Conservation (phyloP, 2,329 filamentous ascomycete genomes). For the Cladophialophora bantiana region DNA sequence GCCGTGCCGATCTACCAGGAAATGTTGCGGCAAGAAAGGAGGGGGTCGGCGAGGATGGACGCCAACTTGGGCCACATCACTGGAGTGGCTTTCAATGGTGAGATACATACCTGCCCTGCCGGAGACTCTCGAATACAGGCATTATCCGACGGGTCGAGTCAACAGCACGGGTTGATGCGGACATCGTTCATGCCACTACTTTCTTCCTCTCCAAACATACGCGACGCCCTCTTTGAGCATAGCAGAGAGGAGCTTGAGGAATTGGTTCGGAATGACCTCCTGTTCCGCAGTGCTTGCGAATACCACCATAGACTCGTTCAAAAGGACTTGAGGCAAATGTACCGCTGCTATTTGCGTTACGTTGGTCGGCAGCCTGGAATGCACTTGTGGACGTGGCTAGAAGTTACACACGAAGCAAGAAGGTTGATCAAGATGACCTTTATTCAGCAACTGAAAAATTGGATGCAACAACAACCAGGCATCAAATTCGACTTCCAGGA, state of each 20-base stretch:
- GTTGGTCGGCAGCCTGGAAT: conserved; percentile 9
- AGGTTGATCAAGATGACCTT: conserved; percentile 5
- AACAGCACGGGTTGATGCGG: neutral
- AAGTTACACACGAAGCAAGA: neutral
- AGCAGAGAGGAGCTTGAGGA: conserved; percentile 1
- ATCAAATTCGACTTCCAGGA: neutral
- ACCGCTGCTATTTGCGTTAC: neutral
- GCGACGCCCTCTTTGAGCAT: conserved; percentile 2
- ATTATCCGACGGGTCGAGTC: neutral
- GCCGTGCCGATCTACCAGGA: conserved; percentile 20
- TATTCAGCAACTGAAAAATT: neutral
- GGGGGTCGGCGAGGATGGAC: neutral
- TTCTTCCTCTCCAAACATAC: neutral
- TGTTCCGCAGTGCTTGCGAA: neutral
- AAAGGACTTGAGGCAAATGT: neutral
- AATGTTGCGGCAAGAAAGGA: conserved; percentile 21
- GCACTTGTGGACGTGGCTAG: neutral
- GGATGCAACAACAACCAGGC: neutral
- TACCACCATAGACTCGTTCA: neutral
- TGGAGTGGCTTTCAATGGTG: conserved; percentile 11
- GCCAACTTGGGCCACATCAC: conserved; percentile 10
- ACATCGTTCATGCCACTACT: neutral
- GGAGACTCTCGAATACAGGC: neutral
- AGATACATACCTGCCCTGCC: conserved; percentile 12
- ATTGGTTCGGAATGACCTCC: neutral